Evolutionary conservation across 208 protist species (phyloP).

Genomic region (Crithidia sp.): DNA sequence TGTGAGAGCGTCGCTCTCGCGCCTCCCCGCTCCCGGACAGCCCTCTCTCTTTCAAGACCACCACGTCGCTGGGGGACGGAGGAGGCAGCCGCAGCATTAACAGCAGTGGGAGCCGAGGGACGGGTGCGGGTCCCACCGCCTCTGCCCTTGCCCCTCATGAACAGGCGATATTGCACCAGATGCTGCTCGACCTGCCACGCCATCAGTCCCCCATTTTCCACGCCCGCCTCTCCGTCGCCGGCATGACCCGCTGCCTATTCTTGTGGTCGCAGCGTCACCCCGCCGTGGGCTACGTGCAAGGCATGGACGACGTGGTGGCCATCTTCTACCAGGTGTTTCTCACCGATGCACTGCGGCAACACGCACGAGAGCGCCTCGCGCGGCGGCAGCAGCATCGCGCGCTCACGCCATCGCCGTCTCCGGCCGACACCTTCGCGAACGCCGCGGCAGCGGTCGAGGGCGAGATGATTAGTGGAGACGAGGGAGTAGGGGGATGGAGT

Average conservation of each 20-base stretch:
- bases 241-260: conserved; percentile 91
- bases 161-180: conserved; percentile 62
- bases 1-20: background rate
- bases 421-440: too few species aligned
- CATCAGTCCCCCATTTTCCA: conserved; percentile 74
- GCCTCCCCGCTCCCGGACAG: background rate
- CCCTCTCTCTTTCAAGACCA: background rate
- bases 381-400: background rate
- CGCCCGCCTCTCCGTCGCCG: conserved; percentile 34
- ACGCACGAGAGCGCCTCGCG: conserved; percentile 4
- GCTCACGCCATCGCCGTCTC: too few species aligned
- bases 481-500: background rate
- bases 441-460: background rate
- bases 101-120: background rate
- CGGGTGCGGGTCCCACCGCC: background rate
- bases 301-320: conserved; percentile 95
- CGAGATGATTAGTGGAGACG: background rate
- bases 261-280: conserved; percentile 94
- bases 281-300: conserved; percentile 95
- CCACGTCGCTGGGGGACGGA: background rate
- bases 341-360: conserved; percentile 56
- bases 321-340: conserved; percentile 94
- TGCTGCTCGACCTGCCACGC: conserved; percentile 79
- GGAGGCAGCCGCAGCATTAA: background rate
- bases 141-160: conserved; percentile 55